Conservation (phyloP, 2,329 filamentous ascomycete genomes). For the Trichophyton schoenleinii region DNA sequence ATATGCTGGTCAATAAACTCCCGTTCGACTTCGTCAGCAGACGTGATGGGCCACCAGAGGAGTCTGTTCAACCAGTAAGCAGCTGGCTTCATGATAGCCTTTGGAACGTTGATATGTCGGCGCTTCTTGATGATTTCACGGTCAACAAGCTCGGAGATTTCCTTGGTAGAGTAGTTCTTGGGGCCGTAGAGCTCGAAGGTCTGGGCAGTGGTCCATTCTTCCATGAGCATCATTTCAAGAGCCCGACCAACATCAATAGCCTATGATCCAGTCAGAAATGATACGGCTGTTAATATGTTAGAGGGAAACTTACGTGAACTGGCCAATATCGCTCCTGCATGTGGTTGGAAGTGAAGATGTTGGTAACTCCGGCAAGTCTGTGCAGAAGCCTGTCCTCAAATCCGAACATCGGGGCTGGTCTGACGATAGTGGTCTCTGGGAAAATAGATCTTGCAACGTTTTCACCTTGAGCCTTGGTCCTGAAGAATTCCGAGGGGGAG, state of each 20-base stretch:
- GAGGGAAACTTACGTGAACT: constrained; percentile 57
- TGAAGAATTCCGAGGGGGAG: constrained; percentile 78
- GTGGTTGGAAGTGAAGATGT: constrained; percentile 81
- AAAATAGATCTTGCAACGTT: constrained; percentile 75
- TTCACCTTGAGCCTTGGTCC: constrained; percentile 79
- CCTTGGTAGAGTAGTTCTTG: constrained; percentile 75
- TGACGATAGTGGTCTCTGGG: constrained; percentile 92
- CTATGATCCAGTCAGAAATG: constrained; percentile 30
- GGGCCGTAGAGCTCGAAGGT: constrained; percentile 93
- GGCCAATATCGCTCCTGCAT: constrained; percentile 86
- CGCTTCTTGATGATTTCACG: constrained; percentile 83
- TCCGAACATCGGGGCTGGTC: constrained; percentile 85
- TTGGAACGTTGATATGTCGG: constrained; percentile 83
- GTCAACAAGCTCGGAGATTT: constrained; percentile 80
- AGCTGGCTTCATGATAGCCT: constrained; percentile 61
- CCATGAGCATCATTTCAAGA: constrained; percentile 78
- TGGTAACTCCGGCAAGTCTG: constrained; percentile 65
- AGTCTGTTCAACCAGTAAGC: constrained; percentile 64
- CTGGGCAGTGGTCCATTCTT: constrained; percentile 78
- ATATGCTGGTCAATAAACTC: constrained; percentile 91
- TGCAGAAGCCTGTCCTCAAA: constrained; percentile 88
- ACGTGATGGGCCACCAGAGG: constrained; percentile 80
- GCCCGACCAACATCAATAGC: constrained; percentile 81
- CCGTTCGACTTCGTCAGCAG: constrained; percentile 73
- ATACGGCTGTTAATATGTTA: background rate